Base-by-base conservation (phyloP, 2,329 filamentous ascomycete species). In the Clarireedia hainanense region DNA sequence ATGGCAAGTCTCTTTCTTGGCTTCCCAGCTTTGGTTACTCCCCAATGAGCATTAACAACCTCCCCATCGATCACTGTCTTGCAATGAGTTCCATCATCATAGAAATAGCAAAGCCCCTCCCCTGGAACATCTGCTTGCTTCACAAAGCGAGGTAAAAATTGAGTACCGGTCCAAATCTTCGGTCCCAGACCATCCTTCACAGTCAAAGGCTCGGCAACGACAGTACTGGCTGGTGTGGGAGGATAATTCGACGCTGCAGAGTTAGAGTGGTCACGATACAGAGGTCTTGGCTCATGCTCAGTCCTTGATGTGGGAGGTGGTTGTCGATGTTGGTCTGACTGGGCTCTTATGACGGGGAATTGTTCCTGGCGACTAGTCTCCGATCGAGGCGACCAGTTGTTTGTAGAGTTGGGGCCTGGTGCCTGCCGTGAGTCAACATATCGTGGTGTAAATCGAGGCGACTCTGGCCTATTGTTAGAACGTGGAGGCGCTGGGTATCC, bases 11-110 rank as follows among this genome's bases (percentile, higher is more conserved):
- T 80, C 74, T 96, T 96, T 63, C 91, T 83, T 48, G 91, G 91
- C 74, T 95, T 96, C 14, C 91, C 91, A 2, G 91, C 91, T 73
- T 96, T 96, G 37, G 91, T 96, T 9, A 95, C 84, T 15, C 91
- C 91, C 91, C 91, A 96, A 63, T 89, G 88, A 1, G 91, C 89
- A 68, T 95, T 96, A 51, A 96, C 90, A 0, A 79, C 78, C 68
- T 95, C 88, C 17, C 91, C 91, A 64, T 95, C 89, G 60, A 95
- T 91, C 27, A 88, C 76, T 39, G 88, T 89, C 65, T 88, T 89
- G 74, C 88, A 92, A 68, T 89, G 85, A 52, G 84, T 87, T 30
- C 88, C 88, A 67, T 95, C 89, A 61, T 92, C 89, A 68, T 94
- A 94, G 60, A 94, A 85, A 68, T 90, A 94, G 73, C 88, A 94